These are phyloP conservation scores for Pachyrhizus erosus DNA, from an alignment of 306 rosid species.

Conservation along the genomic window DNA sequence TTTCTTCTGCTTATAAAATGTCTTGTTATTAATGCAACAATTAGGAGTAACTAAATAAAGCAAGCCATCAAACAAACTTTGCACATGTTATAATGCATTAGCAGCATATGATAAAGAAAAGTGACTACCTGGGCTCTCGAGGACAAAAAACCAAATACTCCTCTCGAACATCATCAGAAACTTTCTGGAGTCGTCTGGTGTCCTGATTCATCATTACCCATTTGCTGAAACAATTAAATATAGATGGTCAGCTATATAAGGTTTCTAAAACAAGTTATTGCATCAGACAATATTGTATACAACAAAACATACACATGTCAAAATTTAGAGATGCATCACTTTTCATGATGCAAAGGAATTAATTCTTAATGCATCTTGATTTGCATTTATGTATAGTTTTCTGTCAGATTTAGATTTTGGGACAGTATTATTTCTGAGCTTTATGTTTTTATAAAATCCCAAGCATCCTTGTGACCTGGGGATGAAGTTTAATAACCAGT, in stretches of 20 bases:
- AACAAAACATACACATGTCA: conserved; percentile 12
- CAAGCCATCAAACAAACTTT: neutral
- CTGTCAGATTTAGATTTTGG: conserved; percentile 22
- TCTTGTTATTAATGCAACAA: neutral
- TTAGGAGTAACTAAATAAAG: conserved; percentile 10
- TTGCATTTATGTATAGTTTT: conserved; percentile 19
- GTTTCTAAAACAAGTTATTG: conserved; percentile 32
- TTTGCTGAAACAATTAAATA: conserved; percentile 69
- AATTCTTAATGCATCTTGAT: neutral
- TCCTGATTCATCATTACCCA: conserved; percentile 98
- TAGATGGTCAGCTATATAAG: conserved; percentile 38
- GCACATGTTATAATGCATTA: neutral
- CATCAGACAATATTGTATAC: conserved; percentile 16
- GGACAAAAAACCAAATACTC: conserved; percentile 80
- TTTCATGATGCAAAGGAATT: conserved; percentile 19
- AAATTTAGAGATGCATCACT: conserved; percentile 20
- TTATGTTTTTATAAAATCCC: neutral
- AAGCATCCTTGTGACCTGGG: conserved; percentile 11
- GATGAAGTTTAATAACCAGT: conserved; percentile 15
- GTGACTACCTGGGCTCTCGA: conserved; percentile 68
- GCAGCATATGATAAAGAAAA: conserved; percentile 36
- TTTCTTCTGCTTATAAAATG: conserved; percentile 14
- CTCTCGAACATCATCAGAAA: conserved; percentile 79
- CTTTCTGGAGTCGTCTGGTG: conserved; percentile 89
- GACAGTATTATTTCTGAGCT: neutral